These are phyloP conservation scores for Epithele typhae DNA, from an alignment of 768 basidiomycete species.

Conservation along the genomic window DNA sequence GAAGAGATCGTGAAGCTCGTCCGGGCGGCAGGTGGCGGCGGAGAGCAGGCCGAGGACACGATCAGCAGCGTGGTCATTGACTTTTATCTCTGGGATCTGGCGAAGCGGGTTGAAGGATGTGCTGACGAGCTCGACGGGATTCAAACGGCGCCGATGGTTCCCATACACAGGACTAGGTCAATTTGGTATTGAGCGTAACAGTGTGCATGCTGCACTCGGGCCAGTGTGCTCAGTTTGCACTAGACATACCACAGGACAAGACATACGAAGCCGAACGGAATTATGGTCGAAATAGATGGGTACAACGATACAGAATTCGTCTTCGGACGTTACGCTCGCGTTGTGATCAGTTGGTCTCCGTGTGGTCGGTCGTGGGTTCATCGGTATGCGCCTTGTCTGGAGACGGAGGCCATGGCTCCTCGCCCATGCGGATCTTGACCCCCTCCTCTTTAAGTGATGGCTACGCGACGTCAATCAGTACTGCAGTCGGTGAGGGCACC, in stretches of 20 bases:
- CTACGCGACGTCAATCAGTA: too few species aligned
- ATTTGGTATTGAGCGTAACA: constrained; percentile 75
- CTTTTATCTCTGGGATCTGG: constrained; percentile 89
- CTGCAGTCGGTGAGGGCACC: too few species aligned
- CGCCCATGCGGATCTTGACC: constrained; percentile 11
- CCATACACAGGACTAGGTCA: constrained; percentile 76
- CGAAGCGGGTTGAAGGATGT: constrained; percentile 67
- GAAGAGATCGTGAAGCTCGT: constrained; percentile 50
- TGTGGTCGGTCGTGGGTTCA: too few species aligned
- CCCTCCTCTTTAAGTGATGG: constrained; percentile 10
- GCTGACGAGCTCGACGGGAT: constrained; percentile 57
- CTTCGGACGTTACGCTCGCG: too few species aligned
- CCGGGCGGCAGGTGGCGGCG: constrained; percentile 14
- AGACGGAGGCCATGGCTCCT: constrained; percentile 10
- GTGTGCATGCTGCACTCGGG: too few species aligned
- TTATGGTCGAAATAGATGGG: too few species aligned
- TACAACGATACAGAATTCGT: too few species aligned
- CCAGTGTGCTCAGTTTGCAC: too few species aligned
- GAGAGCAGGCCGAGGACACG: constrained; percentile 9
- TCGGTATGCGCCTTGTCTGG: neutral
- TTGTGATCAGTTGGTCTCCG: too few species aligned
- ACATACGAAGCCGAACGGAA: too few species aligned
- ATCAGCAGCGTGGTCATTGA: constrained; percentile 82
- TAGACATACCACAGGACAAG: too few species aligned
- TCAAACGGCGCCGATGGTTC: constrained; percentile 48